Conservation (phyloP, 176 grass and related monocot genomes). For the Bothriochloa decipiens region DNA sequence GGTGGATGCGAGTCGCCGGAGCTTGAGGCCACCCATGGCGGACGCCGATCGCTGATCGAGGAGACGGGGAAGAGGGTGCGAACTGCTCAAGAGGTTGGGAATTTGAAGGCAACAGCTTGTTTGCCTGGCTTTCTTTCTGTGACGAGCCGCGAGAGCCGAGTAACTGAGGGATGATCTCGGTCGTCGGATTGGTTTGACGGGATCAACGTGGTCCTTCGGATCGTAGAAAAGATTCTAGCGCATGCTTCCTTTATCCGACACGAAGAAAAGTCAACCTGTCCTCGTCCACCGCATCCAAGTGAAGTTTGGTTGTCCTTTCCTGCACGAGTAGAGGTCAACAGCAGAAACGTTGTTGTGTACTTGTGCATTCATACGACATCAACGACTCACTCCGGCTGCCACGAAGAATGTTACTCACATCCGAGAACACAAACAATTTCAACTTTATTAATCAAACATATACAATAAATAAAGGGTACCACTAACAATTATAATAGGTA, state of each 20-base stretch:
- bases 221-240: background rate
- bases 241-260: background rate
- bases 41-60: background rate
- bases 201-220: background rate
- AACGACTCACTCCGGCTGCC: background rate
- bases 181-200: slow-evolving; percentile 25
- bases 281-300: background rate
- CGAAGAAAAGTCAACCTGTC: slow-evolving; percentile 26
- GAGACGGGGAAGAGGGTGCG: background rate
- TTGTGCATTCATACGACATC: background rate
- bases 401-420: background rate
- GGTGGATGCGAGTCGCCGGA: slow-evolving; percentile 60
- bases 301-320: background rate
- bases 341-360: background rate
- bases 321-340: background rate
- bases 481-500: no score
- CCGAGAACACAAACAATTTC: background rate
- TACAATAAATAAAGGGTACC: no score
- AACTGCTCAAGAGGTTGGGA: background rate
- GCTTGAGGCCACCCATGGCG: slow-evolving; percentile 67
- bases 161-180: background rate
- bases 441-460: no score
- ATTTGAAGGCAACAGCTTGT: background rate
- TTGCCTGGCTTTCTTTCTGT: background rate
- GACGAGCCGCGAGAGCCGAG: background rate